Conservation (phyloP, 2,329 filamentous ascomycete species). For the Exophiala viscosa region DNA sequence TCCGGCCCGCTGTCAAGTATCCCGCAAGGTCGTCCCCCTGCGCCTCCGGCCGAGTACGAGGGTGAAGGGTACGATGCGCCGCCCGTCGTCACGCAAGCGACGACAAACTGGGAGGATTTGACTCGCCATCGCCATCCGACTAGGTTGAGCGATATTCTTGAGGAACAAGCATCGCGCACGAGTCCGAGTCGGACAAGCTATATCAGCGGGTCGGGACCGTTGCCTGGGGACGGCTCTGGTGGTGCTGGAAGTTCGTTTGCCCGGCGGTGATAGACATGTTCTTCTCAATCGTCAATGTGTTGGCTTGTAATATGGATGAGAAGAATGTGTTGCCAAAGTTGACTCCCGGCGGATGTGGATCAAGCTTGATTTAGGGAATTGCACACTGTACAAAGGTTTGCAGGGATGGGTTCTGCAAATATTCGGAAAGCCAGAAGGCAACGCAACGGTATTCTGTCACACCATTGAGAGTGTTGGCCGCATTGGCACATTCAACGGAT, state of each 20-base stretch:
- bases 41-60: conserved; percentile 56
- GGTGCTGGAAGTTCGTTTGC: not conserved
- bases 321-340: no score
- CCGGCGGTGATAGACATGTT: not conserved
- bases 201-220: conserved; percentile 13
- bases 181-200: conserved; percentile 64
- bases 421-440: not conserved
- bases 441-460: not conserved
- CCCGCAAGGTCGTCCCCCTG: conserved; percentile 13
- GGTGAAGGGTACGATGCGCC: conserved; percentile 59
- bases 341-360: not conserved
- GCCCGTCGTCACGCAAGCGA: conserved; percentile 28
- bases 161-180: conserved; percentile 63
- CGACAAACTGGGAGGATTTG: conserved; percentile 70
- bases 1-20: conserved; percentile 18
- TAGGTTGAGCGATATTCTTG: conserved; percentile 79
- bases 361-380: no score
- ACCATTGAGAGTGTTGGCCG: no score
- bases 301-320: no score
- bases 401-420: not conserved
- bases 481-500: no score
- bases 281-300: no score
- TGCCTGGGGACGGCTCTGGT: conserved; percentile 5
- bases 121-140: conserved; percentile 80
- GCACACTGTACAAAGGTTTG: not conserved